A percentile compares a stretch with the other conserved stretches of the same genome.
Evolutionary conservation across 2,329 filamentous ascomycete species (phyloP).

Genomic region (Fusarium dimerum): DNA sequence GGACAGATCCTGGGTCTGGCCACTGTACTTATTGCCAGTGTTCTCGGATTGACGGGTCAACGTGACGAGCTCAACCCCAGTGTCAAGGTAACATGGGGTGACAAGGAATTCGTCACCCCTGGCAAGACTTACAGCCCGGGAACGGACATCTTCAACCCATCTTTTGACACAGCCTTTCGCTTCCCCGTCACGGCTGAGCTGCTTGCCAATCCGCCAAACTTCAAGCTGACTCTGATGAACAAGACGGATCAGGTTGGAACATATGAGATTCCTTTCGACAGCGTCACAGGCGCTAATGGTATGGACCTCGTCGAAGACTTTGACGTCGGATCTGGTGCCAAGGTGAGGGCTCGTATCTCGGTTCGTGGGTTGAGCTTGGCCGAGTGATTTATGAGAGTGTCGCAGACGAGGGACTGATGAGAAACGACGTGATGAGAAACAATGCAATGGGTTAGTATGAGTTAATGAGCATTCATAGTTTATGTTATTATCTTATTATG

Average conservation of each 20-base stretch:
- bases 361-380: conserved; percentile 21
- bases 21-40: conserved; percentile 24
- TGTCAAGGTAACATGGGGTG: conserved; percentile 26
- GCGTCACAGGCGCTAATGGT: conserved; percentile 7
- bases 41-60: conserved; percentile 18
- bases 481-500: no score
- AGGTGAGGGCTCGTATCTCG: conserved; percentile 18
- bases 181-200: conserved; percentile 24
- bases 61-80: conserved; percentile 28
- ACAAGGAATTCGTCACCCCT: conserved; percentile 25
- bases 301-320: conserved; percentile 19
- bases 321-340: conserved; percentile 21
- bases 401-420: not conserved
- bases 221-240: conserved; percentile 21
- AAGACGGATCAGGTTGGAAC: conserved; percentile 13
- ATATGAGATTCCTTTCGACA: conserved; percentile 17
- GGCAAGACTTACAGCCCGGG: conserved; percentile 24
- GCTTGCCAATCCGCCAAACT: conserved; percentile 14
- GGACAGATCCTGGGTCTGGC: conserved; percentile 27
- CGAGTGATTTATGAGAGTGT: conserved; percentile 9
- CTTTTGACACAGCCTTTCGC: conserved; percentile 25
- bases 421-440: not conserved
- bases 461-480: not conserved
- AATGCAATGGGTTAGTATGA: conserved; percentile 4
- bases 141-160: conserved; percentile 28